Evolutionary conservation across 1,284 basidiomycete species (phyloP).

Genomic region (Naganishia sp.): DNA sequence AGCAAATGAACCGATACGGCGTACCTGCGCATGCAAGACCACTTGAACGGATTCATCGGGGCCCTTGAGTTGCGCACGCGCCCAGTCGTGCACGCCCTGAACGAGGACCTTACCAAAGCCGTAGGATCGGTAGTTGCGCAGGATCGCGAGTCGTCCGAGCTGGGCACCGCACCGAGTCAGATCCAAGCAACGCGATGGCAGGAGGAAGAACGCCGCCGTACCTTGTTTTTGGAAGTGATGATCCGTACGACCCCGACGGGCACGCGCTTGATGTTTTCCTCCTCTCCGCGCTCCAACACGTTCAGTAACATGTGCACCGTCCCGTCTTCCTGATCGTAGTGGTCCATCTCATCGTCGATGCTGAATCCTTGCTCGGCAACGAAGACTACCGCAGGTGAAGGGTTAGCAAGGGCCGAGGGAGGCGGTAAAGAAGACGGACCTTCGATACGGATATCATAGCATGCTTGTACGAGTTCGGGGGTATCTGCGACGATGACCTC

Average conservation of each 20-base stretch:
- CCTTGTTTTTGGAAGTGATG: constrained; percentile 45
- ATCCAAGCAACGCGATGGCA: background rate
- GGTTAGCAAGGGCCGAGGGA: background rate
- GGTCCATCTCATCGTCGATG: constrained; percentile 21
- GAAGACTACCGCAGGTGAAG: constrained; percentile 41
- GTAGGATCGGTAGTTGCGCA: constrained; percentile 42
- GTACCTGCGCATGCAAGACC: constrained; percentile 7
- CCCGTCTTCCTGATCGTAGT: constrained; percentile 20
- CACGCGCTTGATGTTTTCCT: constrained; percentile 34
- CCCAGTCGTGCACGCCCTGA: constrained; percentile 39
- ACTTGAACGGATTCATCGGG: constrained; percentile 22
- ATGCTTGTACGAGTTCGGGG: constrained; percentile 46
- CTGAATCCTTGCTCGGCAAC: constrained; percentile 48
- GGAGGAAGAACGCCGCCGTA: constrained; percentile 27
- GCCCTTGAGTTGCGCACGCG: constrained; percentile 2
- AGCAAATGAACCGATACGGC: background rate
- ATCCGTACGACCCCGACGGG: constrained; percentile 50
- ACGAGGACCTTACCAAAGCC: constrained; percentile 48
- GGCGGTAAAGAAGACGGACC: constrained; percentile 38
- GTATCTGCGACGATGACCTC: constrained; percentile 38
- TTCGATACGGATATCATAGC: constrained; percentile 48
- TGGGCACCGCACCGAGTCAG: background rate
- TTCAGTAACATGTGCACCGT: constrained; percentile 37
- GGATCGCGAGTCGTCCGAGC: constrained; percentile 45
- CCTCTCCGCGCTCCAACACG: constrained; percentile 13